phyloP scores from a whole-genome alignment of 2,329 filamentous ascomycete species.

The Thermothelomyces thermophilus region DNA sequence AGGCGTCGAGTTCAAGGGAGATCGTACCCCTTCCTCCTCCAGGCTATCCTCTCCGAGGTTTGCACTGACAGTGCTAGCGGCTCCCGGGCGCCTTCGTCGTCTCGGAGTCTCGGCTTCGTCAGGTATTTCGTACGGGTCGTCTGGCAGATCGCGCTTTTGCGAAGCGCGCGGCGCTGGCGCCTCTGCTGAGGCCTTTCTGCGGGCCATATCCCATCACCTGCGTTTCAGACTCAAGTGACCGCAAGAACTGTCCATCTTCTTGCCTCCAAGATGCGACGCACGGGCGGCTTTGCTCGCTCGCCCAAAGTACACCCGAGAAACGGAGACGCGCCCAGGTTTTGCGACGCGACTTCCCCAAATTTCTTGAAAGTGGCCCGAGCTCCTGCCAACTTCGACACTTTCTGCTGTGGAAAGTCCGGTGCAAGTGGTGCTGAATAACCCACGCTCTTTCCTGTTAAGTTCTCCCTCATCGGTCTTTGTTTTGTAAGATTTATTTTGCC shows the following conservation, averaged over 20 bases:
- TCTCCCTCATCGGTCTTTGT: not conserved
- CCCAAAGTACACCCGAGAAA: not conserved
- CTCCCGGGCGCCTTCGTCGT: conserved; percentile 14
- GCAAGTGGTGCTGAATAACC: not conserved
- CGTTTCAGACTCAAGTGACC: not conserved
- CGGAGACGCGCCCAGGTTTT: conserved; percentile 10
- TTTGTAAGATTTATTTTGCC: too few relatives aligned
- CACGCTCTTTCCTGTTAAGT: not conserved
- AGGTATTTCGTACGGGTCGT: conserved; percentile 25
- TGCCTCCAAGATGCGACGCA: not conserved
- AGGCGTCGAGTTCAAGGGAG: conserved; percentile 28
- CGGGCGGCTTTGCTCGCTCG: not conserved
- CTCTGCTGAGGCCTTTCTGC: conserved; percentile 16
- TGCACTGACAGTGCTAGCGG: not conserved
- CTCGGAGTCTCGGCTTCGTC: conserved; percentile 20
- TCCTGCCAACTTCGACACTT: not conserved
- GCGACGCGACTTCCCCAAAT: conserved; percentile 17
- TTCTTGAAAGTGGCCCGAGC: conserved; percentile 16
- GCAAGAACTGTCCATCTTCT: not conserved
- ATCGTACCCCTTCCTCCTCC: not conserved
- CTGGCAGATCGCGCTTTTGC: conserved; percentile 17
- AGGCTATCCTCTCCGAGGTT: conserved; percentile 1
- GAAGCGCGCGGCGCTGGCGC: conserved; percentile 7
- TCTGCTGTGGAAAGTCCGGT: conserved; percentile 1
- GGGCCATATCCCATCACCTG: conserved; percentile 14